Percentiles rank a stretch among this genome's conserved stretches.
These are phyloP conservation scores for Chaetomium sp. DNA, from an alignment of 2,329 filamentous ascomycete species.

Conservation along the genomic window DNA sequence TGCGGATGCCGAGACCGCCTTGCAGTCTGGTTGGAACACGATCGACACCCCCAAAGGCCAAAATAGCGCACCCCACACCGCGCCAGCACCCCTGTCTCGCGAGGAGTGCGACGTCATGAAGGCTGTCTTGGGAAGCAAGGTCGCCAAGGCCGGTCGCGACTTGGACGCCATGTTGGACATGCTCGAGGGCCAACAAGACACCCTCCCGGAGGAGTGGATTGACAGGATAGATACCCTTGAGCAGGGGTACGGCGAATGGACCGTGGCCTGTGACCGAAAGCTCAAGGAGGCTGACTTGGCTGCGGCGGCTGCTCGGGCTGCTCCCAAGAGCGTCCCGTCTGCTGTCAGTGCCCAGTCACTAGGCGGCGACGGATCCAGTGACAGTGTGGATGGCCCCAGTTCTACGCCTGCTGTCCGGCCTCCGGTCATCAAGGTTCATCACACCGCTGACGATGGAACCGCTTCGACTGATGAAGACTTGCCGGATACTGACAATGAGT, in stretches of 20 bases:
- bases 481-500: background rate
- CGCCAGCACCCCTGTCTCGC: constrained; percentile 31
- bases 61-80: constrained; percentile 15
- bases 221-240: constrained; percentile 79
- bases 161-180: constrained; percentile 83
- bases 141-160: constrained; percentile 61
- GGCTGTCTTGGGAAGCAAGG: constrained; percentile 57
- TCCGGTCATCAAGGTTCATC: constrained; percentile 20
- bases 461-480: background rate
- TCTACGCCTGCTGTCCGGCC: background rate
- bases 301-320: constrained; percentile 4
- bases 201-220: constrained; percentile 79
- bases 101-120: constrained; percentile 54
- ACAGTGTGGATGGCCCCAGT: background rate
- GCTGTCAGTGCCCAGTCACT: background rate
- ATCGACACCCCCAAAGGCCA: constrained; percentile 31
- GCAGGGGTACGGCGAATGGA: constrained; percentile 72
- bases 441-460: constrained; percentile 4
- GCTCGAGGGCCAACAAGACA: constrained; percentile 77
- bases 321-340: background rate
- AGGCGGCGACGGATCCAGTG: background rate
- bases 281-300: constrained; percentile 61
- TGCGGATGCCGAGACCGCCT: constrained; percentile 56
- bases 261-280: constrained; percentile 65
- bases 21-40: constrained; percentile 61